phyloP scores from a whole-genome alignment of 2,329 filamentous ascomycete genomes.

The Apiospora aurea region DNA sequence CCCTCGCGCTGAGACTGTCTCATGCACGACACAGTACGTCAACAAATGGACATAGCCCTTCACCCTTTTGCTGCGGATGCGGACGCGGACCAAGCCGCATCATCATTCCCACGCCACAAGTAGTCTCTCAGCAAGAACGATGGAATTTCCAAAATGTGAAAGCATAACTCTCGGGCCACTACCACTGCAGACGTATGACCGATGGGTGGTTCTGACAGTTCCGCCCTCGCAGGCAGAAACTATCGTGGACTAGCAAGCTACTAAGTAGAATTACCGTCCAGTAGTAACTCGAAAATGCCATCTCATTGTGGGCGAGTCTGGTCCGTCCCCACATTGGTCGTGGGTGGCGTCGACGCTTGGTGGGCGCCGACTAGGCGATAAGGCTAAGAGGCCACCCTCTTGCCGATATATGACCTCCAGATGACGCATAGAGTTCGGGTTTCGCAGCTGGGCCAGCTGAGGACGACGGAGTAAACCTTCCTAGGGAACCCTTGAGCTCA shows the following conservation, averaged over 20 bases:
- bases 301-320: not conserved
- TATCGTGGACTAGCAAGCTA: not conserved
- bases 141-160: not conserved
- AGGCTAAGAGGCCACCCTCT: not conserved
- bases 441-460: not conserved
- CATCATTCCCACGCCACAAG: not conserved
- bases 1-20: not conserved
- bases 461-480: not conserved
- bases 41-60: not conserved
- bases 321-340: not conserved
- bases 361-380: not conserved
- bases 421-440: not conserved
- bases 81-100: not conserved
- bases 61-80: not conserved
- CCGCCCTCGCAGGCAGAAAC: not conserved
- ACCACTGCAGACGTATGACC: not conserved
- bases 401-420: conserved; percentile 1
- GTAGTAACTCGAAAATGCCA: not conserved
- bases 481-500: not conserved
- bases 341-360: not conserved
- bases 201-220: not conserved
- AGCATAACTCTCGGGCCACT: no score
- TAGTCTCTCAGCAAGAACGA: not conserved
- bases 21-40: not conserved
- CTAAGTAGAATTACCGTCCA: not conserved